These are phyloP conservation scores for Prinsepia uniflora DNA, from an alignment of 306 rosid genomes.

Conservation along the genomic window DNA sequence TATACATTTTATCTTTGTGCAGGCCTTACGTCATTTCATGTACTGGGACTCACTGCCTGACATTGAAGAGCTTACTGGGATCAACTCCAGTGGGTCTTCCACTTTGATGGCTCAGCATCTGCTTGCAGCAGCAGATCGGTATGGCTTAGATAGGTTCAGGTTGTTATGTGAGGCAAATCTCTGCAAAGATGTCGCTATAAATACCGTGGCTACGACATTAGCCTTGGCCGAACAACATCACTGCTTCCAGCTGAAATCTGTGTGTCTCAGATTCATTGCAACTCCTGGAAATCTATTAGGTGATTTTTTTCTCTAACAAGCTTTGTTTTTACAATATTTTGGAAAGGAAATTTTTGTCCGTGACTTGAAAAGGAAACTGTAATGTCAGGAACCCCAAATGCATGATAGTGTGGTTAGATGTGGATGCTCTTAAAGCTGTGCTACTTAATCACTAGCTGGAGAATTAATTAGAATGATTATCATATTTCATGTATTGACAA, in stretches of 20 bases:
- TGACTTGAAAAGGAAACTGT: background rate
- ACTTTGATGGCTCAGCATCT: slow-evolving; percentile 84
- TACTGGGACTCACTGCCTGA: slow-evolving; percentile 80
- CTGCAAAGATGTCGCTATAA: slow-evolving; percentile 66
- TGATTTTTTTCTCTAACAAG: slow-evolving; percentile 17
- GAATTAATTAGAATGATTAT: background rate
- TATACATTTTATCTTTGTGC: slow-evolving; percentile 27
- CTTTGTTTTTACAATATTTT: background rate
- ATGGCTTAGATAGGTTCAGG: slow-evolving; percentile 74
- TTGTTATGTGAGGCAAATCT: slow-evolving; percentile 64
- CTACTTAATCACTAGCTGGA: background rate
- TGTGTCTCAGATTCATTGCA: slow-evolving; percentile 80
- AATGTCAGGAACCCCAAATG: background rate
- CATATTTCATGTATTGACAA: background rate
- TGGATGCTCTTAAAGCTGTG: background rate
- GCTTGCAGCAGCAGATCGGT: slow-evolving; percentile 84
- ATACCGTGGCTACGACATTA: slow-evolving; percentile 77
- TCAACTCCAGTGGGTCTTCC: slow-evolving; percentile 57
- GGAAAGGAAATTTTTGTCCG: background rate
- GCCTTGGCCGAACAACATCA: slow-evolving; percentile 95
- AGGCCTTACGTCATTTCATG: slow-evolving; percentile 75
- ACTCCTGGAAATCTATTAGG: slow-evolving; percentile 78
- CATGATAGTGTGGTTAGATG: background rate
- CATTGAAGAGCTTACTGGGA: slow-evolving; percentile 65
- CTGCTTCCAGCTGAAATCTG: slow-evolving; percentile 75